Conservation (phyloP, 257 asterid species). For the Phtheirospermum japonicum region DNA sequence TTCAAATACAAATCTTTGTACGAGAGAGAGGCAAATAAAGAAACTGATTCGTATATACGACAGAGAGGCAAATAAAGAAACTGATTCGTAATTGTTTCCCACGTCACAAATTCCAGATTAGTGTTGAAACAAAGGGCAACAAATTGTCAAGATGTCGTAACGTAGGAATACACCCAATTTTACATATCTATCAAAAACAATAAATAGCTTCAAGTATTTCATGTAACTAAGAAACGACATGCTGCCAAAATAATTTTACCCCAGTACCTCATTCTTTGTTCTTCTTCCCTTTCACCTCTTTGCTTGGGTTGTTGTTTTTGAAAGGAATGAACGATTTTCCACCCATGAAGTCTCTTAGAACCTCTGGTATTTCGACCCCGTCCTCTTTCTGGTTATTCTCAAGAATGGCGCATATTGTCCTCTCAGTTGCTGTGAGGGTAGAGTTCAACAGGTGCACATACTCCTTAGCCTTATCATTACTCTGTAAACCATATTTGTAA, state of each 20-base stretch:
- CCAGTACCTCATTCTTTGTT: neutral
- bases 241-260: neutral
- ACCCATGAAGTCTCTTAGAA: conserved; percentile 59
- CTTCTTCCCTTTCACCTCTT: neutral
- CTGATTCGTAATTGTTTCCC: neutral
- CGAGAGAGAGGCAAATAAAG: too few relatives aligned
- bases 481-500: conserved; percentile 39
- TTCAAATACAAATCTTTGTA: too few relatives aligned
- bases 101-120: neutral
- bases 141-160: neutral
- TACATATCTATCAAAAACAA: neutral
- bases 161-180: neutral
- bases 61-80: neutral
- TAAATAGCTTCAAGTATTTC: neutral
- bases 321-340: conserved; percentile 76
- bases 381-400: conserved; percentile 89
- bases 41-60: neutral
- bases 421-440: conserved; percentile 93
- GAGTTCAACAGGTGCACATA: conserved; percentile 91
- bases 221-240: neutral
- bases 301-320: conserved; percentile 24
- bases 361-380: conserved; percentile 88
- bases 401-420: conserved; percentile 85
- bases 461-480: conserved; percentile 53
- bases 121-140: neutral